Evolutionary conservation across 306 rosid species (phyloP).

Genomic region (Begonia fuchsioides): DNA sequence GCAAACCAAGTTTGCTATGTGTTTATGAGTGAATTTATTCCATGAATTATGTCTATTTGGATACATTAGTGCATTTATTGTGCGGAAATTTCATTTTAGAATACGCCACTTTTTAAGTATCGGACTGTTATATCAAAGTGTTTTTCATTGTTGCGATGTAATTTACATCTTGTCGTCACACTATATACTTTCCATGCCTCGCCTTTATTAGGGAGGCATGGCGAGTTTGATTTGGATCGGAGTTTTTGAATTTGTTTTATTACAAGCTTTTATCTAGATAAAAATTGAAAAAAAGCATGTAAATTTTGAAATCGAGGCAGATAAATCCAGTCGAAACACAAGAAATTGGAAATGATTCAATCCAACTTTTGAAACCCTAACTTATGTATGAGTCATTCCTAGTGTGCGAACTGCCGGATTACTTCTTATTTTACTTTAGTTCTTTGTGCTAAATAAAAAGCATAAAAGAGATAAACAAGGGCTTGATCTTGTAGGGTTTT

Average conservation of each 20-base stretch:
- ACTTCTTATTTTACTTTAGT: too few species aligned
- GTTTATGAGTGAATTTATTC: neutral
- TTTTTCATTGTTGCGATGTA: too few species aligned
- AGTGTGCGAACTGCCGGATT: too few species aligned
- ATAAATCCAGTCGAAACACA: neutral
- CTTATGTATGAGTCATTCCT: too few species aligned
- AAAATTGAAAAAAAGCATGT: neutral
- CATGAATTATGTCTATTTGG: neutral
- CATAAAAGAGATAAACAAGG: too few species aligned
- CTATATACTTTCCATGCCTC: conserved; percentile 1
- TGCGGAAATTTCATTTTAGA: conserved; percentile 10
- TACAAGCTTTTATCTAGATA: neutral
- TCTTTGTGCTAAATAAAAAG: too few species aligned
- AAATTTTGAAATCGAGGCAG: neutral
- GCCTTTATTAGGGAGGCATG: conserved; percentile 7
- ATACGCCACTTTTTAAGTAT: neutral
- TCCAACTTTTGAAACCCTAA: neutral
- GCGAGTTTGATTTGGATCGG: neutral
- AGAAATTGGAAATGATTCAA: neutral
- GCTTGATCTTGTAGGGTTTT: too few species aligned
- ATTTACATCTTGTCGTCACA: too few species aligned
- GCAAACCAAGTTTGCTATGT: too few species aligned
- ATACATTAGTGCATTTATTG: neutral
- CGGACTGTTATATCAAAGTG: neutral
- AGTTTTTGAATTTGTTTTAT: neutral